Percentiles rank a stretch among this genome's conserved stretches.
Conservation (phyloP, 2,329 filamentous ascomycete genomes). For the Alternaria angustiovoidea region DNA sequence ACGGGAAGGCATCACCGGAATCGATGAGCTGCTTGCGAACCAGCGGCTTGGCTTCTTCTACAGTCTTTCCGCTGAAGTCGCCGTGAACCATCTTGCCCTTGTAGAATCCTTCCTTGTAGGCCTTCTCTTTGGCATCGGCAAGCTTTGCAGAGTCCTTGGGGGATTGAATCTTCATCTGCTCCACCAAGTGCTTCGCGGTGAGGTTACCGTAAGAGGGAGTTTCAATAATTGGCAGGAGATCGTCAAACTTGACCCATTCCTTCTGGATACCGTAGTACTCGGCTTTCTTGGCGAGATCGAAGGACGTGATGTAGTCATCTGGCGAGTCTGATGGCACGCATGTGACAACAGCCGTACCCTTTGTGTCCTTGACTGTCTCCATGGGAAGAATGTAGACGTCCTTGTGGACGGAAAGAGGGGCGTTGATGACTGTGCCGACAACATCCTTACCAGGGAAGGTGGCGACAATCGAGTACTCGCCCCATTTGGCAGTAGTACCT, state of each 20-base stretch:
- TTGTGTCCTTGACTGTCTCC: slow-evolving; percentile 89
- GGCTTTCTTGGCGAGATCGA: slow-evolving; percentile 90
- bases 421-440: slow-evolving; percentile 87
- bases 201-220: slow-evolving; percentile 89
- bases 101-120: slow-evolving; percentile 98
- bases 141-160: slow-evolving; percentile 93
- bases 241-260: slow-evolving; percentile 86
- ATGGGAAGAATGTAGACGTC: slow-evolving; percentile 91
- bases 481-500: slow-evolving; percentile 80
- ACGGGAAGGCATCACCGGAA: slow-evolving; percentile 81
- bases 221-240: slow-evolving; percentile 78
- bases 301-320: slow-evolving; percentile 90
- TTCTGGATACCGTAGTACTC: slow-evolving; percentile 94
- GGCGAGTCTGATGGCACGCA: slow-evolving; percentile 95
- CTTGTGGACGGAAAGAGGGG: slow-evolving; percentile 82
- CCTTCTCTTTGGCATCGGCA: slow-evolving; percentile 91
- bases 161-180: slow-evolving; percentile 94
- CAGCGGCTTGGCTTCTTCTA: slow-evolving; percentile 86
- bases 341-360: slow-evolving; percentile 96
- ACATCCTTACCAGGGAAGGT: slow-evolving; percentile 80
- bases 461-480: slow-evolving; percentile 75
- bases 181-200: slow-evolving; percentile 81
- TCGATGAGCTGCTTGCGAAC: slow-evolving; percentile 81
- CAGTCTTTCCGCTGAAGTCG: slow-evolving; percentile 85
- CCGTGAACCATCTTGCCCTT: slow-evolving; percentile 89